These are phyloP conservation scores for Grammothele lineata DNA, from an alignment of 768 basidiomycete species.

Conservation along the genomic window DNA sequence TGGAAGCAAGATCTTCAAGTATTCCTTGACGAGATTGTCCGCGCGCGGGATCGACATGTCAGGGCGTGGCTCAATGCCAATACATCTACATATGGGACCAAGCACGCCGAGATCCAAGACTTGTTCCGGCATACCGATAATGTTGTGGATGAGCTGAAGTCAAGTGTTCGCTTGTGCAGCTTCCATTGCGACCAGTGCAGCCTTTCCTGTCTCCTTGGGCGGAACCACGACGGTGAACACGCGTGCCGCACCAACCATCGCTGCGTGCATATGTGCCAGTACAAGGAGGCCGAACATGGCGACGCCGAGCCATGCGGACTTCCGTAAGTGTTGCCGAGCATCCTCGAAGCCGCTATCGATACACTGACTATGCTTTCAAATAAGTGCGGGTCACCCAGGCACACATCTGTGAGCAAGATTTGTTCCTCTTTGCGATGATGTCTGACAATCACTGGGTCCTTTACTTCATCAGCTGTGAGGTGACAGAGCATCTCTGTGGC, in stretches of 20 bases:
- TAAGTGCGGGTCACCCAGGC: slow-evolving; percentile 60
- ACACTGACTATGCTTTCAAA: too few relatives aligned
- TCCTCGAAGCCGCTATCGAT: too few relatives aligned
- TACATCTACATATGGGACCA: slow-evolving; percentile 39
- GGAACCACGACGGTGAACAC: slow-evolving; percentile 43
- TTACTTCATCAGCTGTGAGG: slow-evolving; percentile 47
- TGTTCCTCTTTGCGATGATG: slow-evolving; percentile 20
- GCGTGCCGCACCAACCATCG: slow-evolving; percentile 47
- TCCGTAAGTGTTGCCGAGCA: slow-evolving; percentile 28
- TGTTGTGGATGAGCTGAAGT: slow-evolving; percentile 40
- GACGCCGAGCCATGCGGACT: slow-evolving; percentile 36
- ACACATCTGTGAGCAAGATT: slow-evolving; percentile 49
- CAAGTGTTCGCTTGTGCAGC: slow-evolving; percentile 46
- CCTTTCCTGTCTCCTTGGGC: slow-evolving; percentile 42
- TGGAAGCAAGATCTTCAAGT: slow-evolving; percentile 38
- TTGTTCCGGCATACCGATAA: slow-evolving; percentile 41
- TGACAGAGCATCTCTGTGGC: slow-evolving; percentile 51
- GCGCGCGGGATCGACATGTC: slow-evolving; percentile 44
- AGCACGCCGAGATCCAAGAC: slow-evolving; percentile 41
- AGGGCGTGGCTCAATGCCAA: slow-evolving; percentile 49
- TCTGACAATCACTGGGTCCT: too few relatives aligned
- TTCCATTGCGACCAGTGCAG: slow-evolving; percentile 44
- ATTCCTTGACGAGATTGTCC: slow-evolving; percentile 37
- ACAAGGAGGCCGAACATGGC: slow-evolving; percentile 28
- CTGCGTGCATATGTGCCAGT: slow-evolving; percentile 43